Conservation (phyloP, 441 rosid genomes). For the Brassica balearica region DNA sequence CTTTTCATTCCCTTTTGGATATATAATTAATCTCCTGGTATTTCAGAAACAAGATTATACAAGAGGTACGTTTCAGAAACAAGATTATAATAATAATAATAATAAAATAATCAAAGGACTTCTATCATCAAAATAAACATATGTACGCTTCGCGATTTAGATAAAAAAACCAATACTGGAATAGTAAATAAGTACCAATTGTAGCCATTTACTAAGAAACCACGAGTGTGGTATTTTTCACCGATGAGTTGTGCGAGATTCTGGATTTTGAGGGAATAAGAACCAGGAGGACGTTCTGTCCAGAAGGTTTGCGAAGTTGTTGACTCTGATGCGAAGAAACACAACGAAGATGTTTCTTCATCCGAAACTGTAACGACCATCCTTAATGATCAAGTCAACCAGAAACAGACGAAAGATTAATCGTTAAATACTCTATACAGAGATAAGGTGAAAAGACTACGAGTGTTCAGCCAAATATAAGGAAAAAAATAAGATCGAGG, state of each 20-base stretch:
- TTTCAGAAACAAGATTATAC: background rate
- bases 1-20: background rate
- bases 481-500: background rate
- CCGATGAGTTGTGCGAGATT: background rate
- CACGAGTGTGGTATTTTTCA: background rate
- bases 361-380: background rate
- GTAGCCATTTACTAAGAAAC: background rate
- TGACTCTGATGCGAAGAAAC: background rate
- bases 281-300: background rate
- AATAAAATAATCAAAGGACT: background rate
- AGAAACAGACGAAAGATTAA: background rate
- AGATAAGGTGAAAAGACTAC: too few relatives aligned
- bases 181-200: constrained; percentile 2
- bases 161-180: background rate
- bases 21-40: background rate
- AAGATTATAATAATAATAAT: too few relatives aligned
- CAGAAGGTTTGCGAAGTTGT: background rate
- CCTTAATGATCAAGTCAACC: background rate
- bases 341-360: background rate
- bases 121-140: background rate
- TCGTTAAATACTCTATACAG: too few relatives aligned
- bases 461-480: background rate
- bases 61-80: background rate
- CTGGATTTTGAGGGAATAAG: background rate
- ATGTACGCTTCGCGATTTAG: background rate